Evolutionary conservation across 768 basidiomycete genomes (phyloP).

Genomic region (Mycena crocata): DNA sequence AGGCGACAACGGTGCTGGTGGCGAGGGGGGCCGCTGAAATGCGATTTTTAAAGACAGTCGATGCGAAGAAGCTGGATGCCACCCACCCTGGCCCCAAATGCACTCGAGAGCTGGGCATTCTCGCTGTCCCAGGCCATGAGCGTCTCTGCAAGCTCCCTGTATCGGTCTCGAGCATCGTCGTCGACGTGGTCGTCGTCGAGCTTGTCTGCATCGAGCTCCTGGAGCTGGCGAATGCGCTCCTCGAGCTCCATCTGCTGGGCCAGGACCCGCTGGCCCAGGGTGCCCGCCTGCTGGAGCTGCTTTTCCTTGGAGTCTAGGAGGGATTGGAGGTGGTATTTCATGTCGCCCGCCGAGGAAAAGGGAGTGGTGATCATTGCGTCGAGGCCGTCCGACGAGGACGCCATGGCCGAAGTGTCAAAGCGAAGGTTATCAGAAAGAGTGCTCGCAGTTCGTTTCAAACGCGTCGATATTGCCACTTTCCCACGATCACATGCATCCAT

Average conservation of each 20-base stretch:
- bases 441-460: not conserved
- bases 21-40: slow-evolving; percentile 35
- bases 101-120: slow-evolving; percentile 79
- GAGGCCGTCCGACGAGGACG: slow-evolving; percentile 33
- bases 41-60: not conserved
- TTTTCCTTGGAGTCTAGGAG: slow-evolving; percentile 92
- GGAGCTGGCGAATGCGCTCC: slow-evolving; percentile 84
- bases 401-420: slow-evolving; percentile 26
- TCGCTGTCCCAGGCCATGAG: slow-evolving; percentile 82
- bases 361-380: slow-evolving; percentile 39
- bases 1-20: slow-evolving; percentile 58
- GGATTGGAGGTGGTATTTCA: slow-evolving; percentile 70
- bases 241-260: slow-evolving; percentile 95
- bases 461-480: not conserved
- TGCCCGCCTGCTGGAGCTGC: slow-evolving; percentile 92
- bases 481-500: too few species aligned
- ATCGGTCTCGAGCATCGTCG: slow-evolving; percentile 74
- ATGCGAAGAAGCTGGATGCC: slow-evolving; percentile 18
- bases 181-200: slow-evolving; percentile 74
- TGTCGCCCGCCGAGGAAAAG: slow-evolving; percentile 66
- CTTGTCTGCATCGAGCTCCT: slow-evolving; percentile 75
- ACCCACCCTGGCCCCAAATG: slow-evolving; percentile 75
- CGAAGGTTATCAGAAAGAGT: not conserved
- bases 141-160: slow-evolving; percentile 81
- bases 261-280: slow-evolving; percentile 93